Base-by-base conservation (phyloP, 371 early-diverging fungal genomes). In the Saksenaea oblongispora region DNA sequence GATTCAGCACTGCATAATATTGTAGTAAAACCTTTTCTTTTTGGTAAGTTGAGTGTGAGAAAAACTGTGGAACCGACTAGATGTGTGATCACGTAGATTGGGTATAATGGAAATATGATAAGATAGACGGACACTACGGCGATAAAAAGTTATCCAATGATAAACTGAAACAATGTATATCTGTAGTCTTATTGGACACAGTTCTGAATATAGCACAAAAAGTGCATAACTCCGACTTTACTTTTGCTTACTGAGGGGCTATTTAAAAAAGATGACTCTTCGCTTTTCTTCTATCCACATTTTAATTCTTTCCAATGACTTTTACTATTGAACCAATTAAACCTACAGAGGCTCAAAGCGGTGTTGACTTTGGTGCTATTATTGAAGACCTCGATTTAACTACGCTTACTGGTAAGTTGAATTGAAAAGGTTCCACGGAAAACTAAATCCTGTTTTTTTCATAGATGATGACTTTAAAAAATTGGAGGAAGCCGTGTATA, bases 281-380 rank as follows among this genome's bases (percentile, higher is more conserved):
- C 15, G 18, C 1, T 42, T 59, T 34, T 34, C 28, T 28, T 53
- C 34, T 60, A 13, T 13, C 18, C 8, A 7, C 15, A 34, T 34
- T 8, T 51, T 34, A 17, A 15, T 34, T 53, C 51, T 28, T 34
- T 51, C 24, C 27, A 34, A 80, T 80, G 80, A 65, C 77, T 41
- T 80, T 80, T 57, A 80, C 76, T 41, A 65, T 80, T 34, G 60
- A 74, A 60, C 80, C 77, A 54, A 62, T 81, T 47, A 51, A 61
- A 26, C 74, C 75, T 39, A 67, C 70, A 13, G 44, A 59, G 7
- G 62, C 70, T 24, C 82, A 81, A 66, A 66, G 68, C 15, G 82
- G 82, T 31, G 82, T 81, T 53, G 82, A 81, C 61, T 81, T 81
- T 65, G 82, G 82, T 35, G 72, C 67, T 9, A 69, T 75, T 36